Percentiles rank a stretch among this genome's conserved stretches.
Evolutionary conservation across 2,329 filamentous ascomycete species (phyloP).

Genomic region (Macrophomina phaseolina): DNA sequence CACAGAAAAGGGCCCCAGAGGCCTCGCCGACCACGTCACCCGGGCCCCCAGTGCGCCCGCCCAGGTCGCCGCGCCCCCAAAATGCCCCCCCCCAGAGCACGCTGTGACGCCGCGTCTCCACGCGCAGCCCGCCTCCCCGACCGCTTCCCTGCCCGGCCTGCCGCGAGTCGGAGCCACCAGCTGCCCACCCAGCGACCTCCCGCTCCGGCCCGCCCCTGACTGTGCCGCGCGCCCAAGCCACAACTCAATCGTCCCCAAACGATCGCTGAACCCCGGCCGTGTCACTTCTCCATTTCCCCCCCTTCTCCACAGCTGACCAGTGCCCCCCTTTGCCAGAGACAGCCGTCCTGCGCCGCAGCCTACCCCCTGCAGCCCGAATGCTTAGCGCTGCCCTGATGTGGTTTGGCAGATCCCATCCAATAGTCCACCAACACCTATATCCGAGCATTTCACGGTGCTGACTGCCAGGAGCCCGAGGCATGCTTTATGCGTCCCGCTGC

Average conservation of each 20-base stretch:
- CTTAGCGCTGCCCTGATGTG: neutral
- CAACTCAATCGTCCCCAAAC: conserved; percentile 8
- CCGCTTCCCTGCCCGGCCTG: conserved; percentile 13
- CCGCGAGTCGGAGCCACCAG: conserved; percentile 22
- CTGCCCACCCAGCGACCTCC: neutral
- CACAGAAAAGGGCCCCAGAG: neutral
- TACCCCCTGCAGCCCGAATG: neutral
- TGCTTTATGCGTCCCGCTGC: neutral
- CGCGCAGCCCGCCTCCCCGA: neutral
- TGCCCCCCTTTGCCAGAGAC: neutral
- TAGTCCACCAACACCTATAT: neutral
- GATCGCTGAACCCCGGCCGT: conserved; percentile 7
- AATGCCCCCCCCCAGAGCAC: neutral
- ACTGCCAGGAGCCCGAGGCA: neutral
- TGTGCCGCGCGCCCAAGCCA: conserved; percentile 9
- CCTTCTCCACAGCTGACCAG: neutral
- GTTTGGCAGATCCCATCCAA: conserved; percentile 1
- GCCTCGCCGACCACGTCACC: conserved; percentile 18
- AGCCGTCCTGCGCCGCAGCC: neutral
- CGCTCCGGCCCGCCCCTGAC: conserved; percentile 23
- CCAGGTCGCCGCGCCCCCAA: neutral
- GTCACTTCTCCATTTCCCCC: neutral
- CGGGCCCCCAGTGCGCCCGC: neutral
- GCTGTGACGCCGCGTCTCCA: neutral
- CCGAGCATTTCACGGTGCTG: neutral